Conservation (phyloP, 2,329 filamentous ascomycete genomes). For the Aspergillus jensenii region DNA sequence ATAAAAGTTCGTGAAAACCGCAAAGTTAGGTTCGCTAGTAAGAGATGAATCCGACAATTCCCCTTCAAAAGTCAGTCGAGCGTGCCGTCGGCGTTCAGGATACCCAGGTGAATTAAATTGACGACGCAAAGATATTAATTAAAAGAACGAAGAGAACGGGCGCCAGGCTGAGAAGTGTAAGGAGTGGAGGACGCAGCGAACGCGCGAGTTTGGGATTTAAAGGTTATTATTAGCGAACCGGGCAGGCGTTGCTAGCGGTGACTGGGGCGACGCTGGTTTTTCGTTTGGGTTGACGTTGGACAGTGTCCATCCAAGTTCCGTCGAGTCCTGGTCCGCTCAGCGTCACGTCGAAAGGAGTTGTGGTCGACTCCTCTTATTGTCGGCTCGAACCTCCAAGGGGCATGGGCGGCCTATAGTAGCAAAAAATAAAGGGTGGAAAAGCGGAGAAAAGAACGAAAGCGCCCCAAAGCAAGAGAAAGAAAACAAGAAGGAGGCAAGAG, state of each 20-base stretch:
- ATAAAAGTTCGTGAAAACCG: constrained; percentile 34
- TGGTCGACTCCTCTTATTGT: constrained; percentile 12
- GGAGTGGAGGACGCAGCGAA: constrained; percentile 9
- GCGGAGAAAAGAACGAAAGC: constrained; percentile 12
- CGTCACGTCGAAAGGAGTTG: constrained; percentile 10
- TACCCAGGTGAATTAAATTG: constrained; percentile 1
- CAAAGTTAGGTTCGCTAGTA: constrained; percentile 9
- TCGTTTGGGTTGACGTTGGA: constrained; percentile 3
- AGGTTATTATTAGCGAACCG: constrained; percentile 8
- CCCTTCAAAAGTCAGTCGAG: not conserved
- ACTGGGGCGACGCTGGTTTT: constrained; percentile 4
- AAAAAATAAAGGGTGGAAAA: constrained; percentile 18
- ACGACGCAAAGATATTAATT: not conserved
- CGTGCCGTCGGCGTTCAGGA: not conserved
- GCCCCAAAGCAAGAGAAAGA: constrained; percentile 13
- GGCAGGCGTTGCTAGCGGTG: constrained; percentile 2
- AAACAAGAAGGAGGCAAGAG: constrained; percentile 12
- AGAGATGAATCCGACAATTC: constrained; percentile 11
- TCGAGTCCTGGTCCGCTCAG: constrained; percentile 10
- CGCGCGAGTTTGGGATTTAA: constrained; percentile 11
- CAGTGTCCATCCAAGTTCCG: constrained; percentile 11
- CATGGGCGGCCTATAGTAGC: constrained; percentile 19
- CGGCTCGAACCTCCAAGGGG: constrained; percentile 16
- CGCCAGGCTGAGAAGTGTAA: constrained; percentile 15
- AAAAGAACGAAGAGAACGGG: constrained; percentile 13